Conservation (phyloP, 257 asterid genomes). For the Paulownia fortunei region DNA sequence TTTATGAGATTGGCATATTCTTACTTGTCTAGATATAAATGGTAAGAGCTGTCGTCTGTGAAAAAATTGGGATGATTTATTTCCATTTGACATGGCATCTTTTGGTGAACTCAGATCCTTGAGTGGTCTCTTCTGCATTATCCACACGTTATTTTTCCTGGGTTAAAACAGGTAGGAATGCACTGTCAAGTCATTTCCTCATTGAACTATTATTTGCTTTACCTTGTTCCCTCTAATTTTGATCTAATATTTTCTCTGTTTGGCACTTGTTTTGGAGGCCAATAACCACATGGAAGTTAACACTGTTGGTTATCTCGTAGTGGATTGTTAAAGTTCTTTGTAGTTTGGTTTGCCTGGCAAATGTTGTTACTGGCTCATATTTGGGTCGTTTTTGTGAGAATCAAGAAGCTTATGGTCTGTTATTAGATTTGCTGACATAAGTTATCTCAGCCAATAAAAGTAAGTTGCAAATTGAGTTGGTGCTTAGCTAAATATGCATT, state of each 20-base stretch:
- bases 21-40: neutral
- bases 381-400: neutral
- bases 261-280: neutral
- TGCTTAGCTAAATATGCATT: neutral
- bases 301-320: neutral
- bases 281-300: neutral
- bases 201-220: neutral
- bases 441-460: neutral
- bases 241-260: neutral
- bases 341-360: slow-evolving; percentile 8
- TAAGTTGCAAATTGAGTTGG: neutral
- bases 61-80: neutral
- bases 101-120: slow-evolving; percentile 8
- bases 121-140: neutral
- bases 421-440: neutral
- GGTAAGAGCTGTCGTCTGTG: neutral
- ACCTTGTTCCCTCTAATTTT: neutral
- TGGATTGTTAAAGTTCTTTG: neutral
- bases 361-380: neutral
- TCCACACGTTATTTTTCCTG: neutral
- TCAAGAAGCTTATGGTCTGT: neutral
- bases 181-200: neutral
- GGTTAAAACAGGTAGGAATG: neutral
- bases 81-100: neutral
- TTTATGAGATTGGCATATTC: neutral